These are phyloP conservation scores for Babesia ovis DNA, from an alignment of 169 alveolate species.

Conservation along the genomic window DNA sequence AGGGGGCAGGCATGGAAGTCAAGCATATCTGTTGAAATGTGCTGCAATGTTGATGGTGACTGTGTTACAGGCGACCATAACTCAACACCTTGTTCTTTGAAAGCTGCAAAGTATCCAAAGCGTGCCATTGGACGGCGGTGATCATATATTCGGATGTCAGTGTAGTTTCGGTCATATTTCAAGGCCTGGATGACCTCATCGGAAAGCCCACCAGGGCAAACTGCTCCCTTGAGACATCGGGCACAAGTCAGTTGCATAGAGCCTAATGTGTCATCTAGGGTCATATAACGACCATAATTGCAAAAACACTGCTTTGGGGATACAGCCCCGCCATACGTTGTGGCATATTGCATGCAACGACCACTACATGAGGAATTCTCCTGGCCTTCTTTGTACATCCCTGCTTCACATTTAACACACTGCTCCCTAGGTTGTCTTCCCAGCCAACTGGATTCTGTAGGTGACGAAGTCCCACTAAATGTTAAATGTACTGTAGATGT, in stretches of 20 bases:
- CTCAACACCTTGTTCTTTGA: conserved; percentile 21
- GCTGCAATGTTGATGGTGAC: conserved; percentile 2
- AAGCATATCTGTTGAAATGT: conserved; percentile 33
- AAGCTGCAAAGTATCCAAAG: conserved; percentile 57
- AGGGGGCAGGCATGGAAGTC: conserved; percentile 65
- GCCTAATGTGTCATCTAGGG: conserved; percentile 43
- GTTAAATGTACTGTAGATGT: not conserved
- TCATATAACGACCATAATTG: conserved; percentile 73
- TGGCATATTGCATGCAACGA: conserved; percentile 76
- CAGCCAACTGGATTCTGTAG: not conserved
- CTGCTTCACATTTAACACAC: conserved; percentile 73
- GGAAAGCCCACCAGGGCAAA: conserved; percentile 76
- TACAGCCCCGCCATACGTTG: conserved; percentile 77
- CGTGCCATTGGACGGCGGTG: conserved; percentile 61
- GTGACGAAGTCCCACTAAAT: not conserved
- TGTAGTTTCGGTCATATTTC: conserved; percentile 49
- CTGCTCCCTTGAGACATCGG: conserved; percentile 72
- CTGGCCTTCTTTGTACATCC: conserved; percentile 78
- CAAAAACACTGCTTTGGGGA: conserved; percentile 79
- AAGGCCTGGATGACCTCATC: conserved; percentile 55
- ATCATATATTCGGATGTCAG: conserved; percentile 36
- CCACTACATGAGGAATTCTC: conserved; percentile 80
- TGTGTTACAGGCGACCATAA: conserved; percentile 41
- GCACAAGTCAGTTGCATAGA: conserved; percentile 61
- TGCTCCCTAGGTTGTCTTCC: conserved; percentile 14